Base-by-base conservation (phyloP, 345 rosid genomes). In the Diplotaxis tenuifolia region DNA sequence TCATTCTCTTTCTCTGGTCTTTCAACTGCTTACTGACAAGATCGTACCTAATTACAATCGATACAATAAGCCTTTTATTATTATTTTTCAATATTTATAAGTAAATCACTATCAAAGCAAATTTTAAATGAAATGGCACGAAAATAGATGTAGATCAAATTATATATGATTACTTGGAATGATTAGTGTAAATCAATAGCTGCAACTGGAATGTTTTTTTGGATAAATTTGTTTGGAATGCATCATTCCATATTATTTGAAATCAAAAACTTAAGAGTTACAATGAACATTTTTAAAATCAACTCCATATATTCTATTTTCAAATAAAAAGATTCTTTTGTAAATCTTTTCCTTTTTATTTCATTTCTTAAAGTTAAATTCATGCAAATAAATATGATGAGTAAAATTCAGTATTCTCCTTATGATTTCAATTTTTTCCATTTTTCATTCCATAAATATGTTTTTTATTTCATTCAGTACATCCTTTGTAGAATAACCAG, bases 21-120 rank as follows among this genome's bases (percentile, higher is more conserved):
- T 36, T 10, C 55, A 73, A 19, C 71, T 73, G 71, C 71, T 15
- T 42, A 40, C 29, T 65, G 57, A 55, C 71, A 73, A 73, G 64
- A 73, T 55, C 49, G 18, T 28, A 55, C 58, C 19, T n/a, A 27
- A 65, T 65, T 73, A 73, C 71, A 73, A 9, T 36, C 63, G 8
- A 62, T 72, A 47, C 21, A 71, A 70, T 7, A 7, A 16, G 54
- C 12, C 5, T 4, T 12, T 59, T 20, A 31, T 11, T 7, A 7
- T 7, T 7, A 0, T n/a, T 18, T 14, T 28, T 18, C 15, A 15
- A 11, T 55, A 21, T 8, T 9, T 40, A 15, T 22, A 58, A 38
- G 45, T 15, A 27, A 45, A 45, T 16, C n/a, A 38, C n/a, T 10
- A 38, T 38, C 14, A 38, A 38, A 38, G 12, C 45, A 29, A 29